Conservation (phyloP, 306 rosid species). For the Prunus salicina region DNA sequence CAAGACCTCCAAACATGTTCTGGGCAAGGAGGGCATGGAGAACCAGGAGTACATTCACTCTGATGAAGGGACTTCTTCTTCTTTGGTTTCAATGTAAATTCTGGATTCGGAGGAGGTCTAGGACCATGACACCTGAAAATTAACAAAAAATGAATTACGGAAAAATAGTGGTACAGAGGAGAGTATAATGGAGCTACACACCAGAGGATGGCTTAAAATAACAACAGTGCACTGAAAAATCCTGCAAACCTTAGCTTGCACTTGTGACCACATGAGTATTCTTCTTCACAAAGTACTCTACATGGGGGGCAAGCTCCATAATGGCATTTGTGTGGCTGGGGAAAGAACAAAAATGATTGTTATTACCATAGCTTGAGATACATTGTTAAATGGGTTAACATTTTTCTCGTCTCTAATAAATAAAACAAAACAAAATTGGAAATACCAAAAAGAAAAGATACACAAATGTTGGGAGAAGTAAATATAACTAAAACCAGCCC, state of each 20-base stretch:
- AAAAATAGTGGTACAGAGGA: background rate
- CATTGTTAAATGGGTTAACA: background rate
- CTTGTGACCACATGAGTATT: slow-evolving; percentile 75
- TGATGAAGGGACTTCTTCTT: slow-evolving; percentile 63
- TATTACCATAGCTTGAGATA: slow-evolving; percentile 6
- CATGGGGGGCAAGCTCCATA: slow-evolving; percentile 91
- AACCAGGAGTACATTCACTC: slow-evolving; percentile 59
- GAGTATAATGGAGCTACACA: background rate
- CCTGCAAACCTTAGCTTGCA: slow-evolving; percentile 79
- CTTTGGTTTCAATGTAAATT: slow-evolving; percentile 85
- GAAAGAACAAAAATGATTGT: slow-evolving; percentile 27
- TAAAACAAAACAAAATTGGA: slow-evolving; percentile 1
- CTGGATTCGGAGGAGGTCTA: slow-evolving; percentile 84
- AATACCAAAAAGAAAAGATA: background rate
- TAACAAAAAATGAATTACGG: background rate
- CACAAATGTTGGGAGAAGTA: background rate
- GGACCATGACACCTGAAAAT: slow-evolving; percentile 79
- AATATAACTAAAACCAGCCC: background rate
- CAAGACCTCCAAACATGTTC: slow-evolving; percentile 91
- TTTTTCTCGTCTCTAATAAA: slow-evolving; percentile 12
- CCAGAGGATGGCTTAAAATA: slow-evolving; percentile 11
- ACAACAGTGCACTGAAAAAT: slow-evolving; percentile 12
- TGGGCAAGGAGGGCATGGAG: slow-evolving; percentile 82
- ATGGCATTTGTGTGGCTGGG: slow-evolving; percentile 95
- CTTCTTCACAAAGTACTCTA: slow-evolving; percentile 71